Conservation (phyloP, 352 stramenopile species). For the Phytophthora pluvialis region DNA sequence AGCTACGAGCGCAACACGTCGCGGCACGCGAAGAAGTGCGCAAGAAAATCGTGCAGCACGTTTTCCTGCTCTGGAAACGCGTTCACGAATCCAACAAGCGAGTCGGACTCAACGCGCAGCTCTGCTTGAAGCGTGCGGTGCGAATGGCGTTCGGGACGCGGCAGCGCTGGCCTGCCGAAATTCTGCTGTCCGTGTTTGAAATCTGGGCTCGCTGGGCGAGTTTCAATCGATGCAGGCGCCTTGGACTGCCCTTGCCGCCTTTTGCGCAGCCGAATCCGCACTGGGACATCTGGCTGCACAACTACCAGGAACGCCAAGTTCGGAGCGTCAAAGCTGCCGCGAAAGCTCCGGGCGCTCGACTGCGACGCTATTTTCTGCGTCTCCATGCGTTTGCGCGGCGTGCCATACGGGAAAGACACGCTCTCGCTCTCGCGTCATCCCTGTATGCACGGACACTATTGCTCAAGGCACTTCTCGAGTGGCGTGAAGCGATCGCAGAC, state of each 20-base stretch:
- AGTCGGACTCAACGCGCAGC: constrained; percentile 64
- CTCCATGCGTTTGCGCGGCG: constrained; percentile 39
- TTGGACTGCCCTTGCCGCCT: constrained; percentile 49
- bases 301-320: constrained; percentile 82
- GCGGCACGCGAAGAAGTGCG: constrained; percentile 54
- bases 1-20: constrained; percentile 47
- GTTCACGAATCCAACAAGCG: constrained; percentile 54
- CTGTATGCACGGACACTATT: constrained; percentile 26
- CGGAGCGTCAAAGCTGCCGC: constrained; percentile 68
- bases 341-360: constrained; percentile 51
- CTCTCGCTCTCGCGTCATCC: constrained; percentile 18
- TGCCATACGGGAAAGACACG: constrained; percentile 22
- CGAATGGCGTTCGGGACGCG: constrained; percentile 64
- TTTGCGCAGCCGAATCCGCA: constrained; percentile 56
- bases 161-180: constrained; percentile 66
- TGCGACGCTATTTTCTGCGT: constrained; percentile 53
- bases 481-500: constrained; percentile 58
- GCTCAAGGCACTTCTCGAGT: constrained; percentile 40
- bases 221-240: constrained; percentile 60
- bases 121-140: constrained; percentile 75
- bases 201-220: constrained; percentile 70
- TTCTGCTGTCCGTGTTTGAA: constrained; percentile 65
- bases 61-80: constrained; percentile 70
- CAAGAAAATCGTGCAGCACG: constrained; percentile 73
- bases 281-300: constrained; percentile 80